These are phyloP conservation scores for Pholiota microspora DNA, from an alignment of 768 basidiomycete genomes.

Conservation along the genomic window DNA sequence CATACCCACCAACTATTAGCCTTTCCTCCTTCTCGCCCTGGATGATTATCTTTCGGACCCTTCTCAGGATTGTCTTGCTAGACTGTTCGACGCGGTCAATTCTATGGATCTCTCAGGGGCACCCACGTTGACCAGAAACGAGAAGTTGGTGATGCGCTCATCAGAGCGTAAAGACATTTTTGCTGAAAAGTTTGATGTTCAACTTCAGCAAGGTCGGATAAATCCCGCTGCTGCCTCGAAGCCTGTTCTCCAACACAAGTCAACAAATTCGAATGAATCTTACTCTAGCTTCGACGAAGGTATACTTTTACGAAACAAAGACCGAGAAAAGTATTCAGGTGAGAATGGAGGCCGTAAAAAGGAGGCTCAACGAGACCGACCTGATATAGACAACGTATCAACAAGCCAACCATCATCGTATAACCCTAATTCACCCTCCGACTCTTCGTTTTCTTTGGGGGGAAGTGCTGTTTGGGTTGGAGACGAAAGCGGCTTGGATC, in stretches of 20 bases:
- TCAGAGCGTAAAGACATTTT: slow-evolving; percentile 94
- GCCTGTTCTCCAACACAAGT: slow-evolving; percentile 36
- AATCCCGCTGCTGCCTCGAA: slow-evolving; percentile 24
- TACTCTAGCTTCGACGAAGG: slow-evolving; percentile 73
- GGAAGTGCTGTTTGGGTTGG: slow-evolving; percentile 86
- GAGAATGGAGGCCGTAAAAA: slow-evolving; percentile 35
- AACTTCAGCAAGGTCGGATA: slow-evolving; percentile 27
- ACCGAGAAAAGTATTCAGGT: slow-evolving; percentile 27
- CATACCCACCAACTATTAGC: slow-evolving; percentile 41
- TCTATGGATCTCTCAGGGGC: slow-evolving; percentile 82
- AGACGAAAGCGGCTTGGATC: slow-evolving; percentile 61
- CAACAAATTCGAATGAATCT: slow-evolving; percentile 58
- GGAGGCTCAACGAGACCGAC: slow-evolving; percentile 26
- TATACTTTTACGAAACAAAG: slow-evolving; percentile 44
- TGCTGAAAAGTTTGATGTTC: slow-evolving; percentile 68
- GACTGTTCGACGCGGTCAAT: slow-evolving; percentile 91
- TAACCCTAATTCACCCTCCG: slow-evolving; percentile 57
- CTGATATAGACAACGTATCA: slow-evolving; percentile 36
- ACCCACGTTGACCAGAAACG: slow-evolving; percentile 74
- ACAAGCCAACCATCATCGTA: slow-evolving; percentile 26
- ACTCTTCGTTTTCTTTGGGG: slow-evolving; percentile 73
- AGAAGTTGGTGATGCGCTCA: slow-evolving; percentile 86
- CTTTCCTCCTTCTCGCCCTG: slow-evolving; percentile 88
- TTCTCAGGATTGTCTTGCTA: slow-evolving; percentile 85
- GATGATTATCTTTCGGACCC: slow-evolving; percentile 93